A percentile compares a stretch with the other conserved stretches of the same genome.
Conservation (phyloP, 2,329 filamentous ascomycete species). For the Pleoardoris graminearum region DNA sequence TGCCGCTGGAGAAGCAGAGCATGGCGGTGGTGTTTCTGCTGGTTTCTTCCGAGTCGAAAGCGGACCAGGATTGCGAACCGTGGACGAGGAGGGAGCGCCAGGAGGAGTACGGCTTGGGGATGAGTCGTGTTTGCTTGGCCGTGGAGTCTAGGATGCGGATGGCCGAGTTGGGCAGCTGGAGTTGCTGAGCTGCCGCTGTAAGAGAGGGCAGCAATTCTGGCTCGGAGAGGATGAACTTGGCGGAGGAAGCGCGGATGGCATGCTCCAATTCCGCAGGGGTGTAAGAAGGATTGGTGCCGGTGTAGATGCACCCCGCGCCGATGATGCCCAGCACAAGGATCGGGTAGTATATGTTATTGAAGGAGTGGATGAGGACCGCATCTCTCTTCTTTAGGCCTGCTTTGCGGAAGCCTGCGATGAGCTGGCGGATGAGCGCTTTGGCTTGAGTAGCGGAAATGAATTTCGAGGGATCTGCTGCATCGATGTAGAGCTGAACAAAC, state of each 20-base stretch:
- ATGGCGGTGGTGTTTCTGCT: conserved; percentile 20
- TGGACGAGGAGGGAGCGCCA: conserved; percentile 19
- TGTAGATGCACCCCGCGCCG: conserved; percentile 42
- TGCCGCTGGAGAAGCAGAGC: conserved; percentile 28
- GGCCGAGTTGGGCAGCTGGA: conserved; percentile 12
- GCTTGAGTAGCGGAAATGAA: conserved; percentile 54
- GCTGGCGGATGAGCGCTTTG: conserved; percentile 49
- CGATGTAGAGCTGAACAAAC: conserved; percentile 53
- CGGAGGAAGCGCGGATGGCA: conserved; percentile 40
- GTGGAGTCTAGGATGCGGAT: conserved; percentile 25
- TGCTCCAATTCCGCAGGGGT: conserved; percentile 41
- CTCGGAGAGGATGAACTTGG: conserved; percentile 40
- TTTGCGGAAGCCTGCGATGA: conserved; percentile 55
- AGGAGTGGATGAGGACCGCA: conserved; percentile 57
- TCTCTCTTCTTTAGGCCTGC: conserved; percentile 54
- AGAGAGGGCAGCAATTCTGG: conserved; percentile 34
- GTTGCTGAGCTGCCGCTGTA: conserved; percentile 10
- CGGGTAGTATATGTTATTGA: conserved; percentile 54
- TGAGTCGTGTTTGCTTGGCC: neutral
- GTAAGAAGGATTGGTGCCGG: conserved; percentile 47
- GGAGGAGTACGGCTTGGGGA: conserved; percentile 39
- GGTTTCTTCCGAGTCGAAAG: neutral
- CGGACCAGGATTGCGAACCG: conserved; percentile 21
- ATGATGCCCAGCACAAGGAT: conserved; percentile 34
- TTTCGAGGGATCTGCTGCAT: conserved; percentile 50